Base-by-base conservation (phyloP, 2,329 filamentous ascomycete species). In the Diaporthe citriasiana region DNA sequence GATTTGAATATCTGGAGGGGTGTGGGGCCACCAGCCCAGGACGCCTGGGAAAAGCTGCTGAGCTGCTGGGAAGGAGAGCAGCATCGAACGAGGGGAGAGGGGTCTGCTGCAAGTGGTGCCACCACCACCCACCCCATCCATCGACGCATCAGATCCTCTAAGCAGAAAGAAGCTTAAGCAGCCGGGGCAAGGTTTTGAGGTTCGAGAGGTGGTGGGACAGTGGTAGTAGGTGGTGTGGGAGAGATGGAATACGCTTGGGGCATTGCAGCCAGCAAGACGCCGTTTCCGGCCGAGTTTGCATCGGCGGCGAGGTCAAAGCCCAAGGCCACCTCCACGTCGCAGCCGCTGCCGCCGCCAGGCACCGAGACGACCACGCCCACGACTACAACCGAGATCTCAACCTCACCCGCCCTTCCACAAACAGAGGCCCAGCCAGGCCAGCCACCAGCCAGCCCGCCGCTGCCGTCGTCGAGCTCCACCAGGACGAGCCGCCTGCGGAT, bases 241-340 rank as follows among this genome's bases (percentile, higher is more conserved):
- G 40, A 63, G n/a, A 75, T 74, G 68, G 74, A 74, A 47, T 73
- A 71, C 47, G 74, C 74, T 55, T 75, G 74, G 72, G 72, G 72
- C n/a, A 63, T 74, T 35, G 74, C 74, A 30, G 74, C 71, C 53
- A 75, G 71, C 60, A 60, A 66, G 60, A 63, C 56, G 68, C 74
- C 74, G 63, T 74, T 71, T 74, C 74, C 74, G 69, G 74, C 60
- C 45, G 72, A 72, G n/a, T 56, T 72, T 50, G 55, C 71, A 40
- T 50, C 74, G 38, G 30, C 69, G 38, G 42, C 74, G 27, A 69
- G n/a, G 51, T 59, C 71, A 55, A 70, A 60, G 57, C 42, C 57
- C 17, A 72, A 47, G 30, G 53, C 59, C 13, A 40, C 22, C 19
- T 72, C 59, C 2, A 55, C 47, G 42, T 42, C 69, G 35, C 57